Evolutionary conservation across 2,329 filamentous ascomycete genomes (phyloP).

Genomic region (Aureobasidium subglaciale): DNA sequence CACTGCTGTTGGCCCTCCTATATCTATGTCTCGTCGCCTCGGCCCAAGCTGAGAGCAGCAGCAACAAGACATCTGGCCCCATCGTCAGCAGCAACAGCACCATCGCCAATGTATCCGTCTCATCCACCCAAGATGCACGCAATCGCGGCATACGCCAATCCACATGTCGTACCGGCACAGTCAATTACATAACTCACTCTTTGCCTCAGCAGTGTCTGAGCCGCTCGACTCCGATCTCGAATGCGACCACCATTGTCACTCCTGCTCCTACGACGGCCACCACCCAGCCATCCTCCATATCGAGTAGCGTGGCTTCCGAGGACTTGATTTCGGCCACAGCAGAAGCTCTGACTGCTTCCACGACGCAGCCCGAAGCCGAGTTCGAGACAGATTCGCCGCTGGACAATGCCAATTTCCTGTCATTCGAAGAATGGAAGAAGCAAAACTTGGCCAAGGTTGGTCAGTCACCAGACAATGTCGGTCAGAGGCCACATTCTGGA

Average conservation of each 20-base stretch:
- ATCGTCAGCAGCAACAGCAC: background rate
- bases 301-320: background rate
- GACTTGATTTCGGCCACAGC: background rate
- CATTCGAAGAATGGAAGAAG: slow-evolving; percentile 97
- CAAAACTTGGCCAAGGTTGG: slow-evolving; percentile 81
- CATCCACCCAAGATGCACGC: background rate
- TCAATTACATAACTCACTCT: slow-evolving; percentile 76
- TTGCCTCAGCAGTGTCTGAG: slow-evolving; percentile 69
- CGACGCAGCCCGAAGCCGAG: slow-evolving; percentile 34
- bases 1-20: background rate
- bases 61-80: slow-evolving; percentile 4
- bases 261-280: background rate
- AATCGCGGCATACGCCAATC: slow-evolving; percentile 14
- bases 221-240: slow-evolving; percentile 32
- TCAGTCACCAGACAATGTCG: slow-evolving; percentile 65
- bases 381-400: slow-evolving; percentile 58
- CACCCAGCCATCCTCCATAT: background rate
- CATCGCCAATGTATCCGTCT: background rate
- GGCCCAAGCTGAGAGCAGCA: slow-evolving; percentile 3
- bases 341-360: slow-evolving; percentile 13
- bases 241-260: background rate
- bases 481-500: slow-evolving; percentile 34
- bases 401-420: slow-evolving; percentile 78
- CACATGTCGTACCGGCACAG: slow-evolving; percentile 51
- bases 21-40: background rate